Evolutionary conservation across 768 basidiomycete species (phyloP), one percentile per base, ranked within the genome.

Genomic region (Pleurotus ostreatus): DNA sequence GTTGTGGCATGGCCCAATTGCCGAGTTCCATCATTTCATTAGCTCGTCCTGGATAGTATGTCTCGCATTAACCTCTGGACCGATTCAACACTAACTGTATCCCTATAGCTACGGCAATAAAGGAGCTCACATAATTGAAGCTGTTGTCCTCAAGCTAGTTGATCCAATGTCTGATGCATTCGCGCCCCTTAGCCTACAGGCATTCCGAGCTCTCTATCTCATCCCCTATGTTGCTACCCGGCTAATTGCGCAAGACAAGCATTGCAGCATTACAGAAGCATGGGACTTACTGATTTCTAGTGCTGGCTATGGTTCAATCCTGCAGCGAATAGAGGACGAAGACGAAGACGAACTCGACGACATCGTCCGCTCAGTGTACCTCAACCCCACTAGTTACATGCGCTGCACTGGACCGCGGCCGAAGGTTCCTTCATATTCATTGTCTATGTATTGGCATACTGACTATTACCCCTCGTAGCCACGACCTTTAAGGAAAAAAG

Each of bases 261-360:
- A 40, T 30, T 47, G 25, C 26, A 23, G 12, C 26, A 15, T 34
- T 47, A 26, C 26, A 16, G 55, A 46, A 47, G 55, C 55, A 25
- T 47, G 34, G 30, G 16, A 48, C 13, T 47, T 56, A 6, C 38
- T 56, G 55, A n/a, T 23, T 48, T 44, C 26, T 15, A 56, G 55
- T 46, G 44, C 23, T 13, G 44, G 47, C n/a, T 20, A 46, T 30
- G 46, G 55, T 34, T n/a, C 34, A 40, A 16, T 23, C 13, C 25
- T 56, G 12, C 46, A 56, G 22, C 55, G 26, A 22, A 16, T 26
- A 13, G 45, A 56, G 18, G 55, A 56, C 25, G 30, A 30, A 30
- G 44, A 56, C 15, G 55, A 56, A 26, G 46, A 56, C 34, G 55
- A 56, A 40, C 9, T 56, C 20, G 45, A 56, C 25, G 44, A 56